phyloP scores from a whole-genome alignment of 495 filamentous ascomycete species.

The Venustampulla echinocandica region DNA sequence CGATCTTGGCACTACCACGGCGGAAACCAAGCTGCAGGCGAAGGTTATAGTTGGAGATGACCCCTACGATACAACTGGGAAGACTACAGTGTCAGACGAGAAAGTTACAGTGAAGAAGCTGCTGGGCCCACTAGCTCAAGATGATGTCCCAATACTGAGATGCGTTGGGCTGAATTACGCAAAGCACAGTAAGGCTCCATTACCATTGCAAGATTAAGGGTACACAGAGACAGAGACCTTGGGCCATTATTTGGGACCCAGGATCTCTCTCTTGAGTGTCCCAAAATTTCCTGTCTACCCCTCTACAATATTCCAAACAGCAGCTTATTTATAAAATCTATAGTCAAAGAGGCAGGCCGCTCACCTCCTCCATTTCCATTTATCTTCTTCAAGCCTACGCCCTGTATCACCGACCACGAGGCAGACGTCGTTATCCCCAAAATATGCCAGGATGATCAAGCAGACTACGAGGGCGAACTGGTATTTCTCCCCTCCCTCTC shows the following conservation, averaged over 20 bases:
- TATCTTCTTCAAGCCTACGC: slow-evolving; percentile 43
- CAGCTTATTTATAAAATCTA: background rate
- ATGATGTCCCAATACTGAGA: slow-evolving; percentile 31
- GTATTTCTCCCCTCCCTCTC: slow-evolving; percentile 12
- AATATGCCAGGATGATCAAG: slow-evolving; percentile 40
- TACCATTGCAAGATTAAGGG: no score
- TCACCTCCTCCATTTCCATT: slow-evolving; percentile 39
- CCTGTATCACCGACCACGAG: slow-evolving; percentile 35
- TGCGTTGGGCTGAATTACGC: slow-evolving; percentile 35
- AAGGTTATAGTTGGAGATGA: slow-evolving; percentile 32
- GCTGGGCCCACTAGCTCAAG: slow-evolving; percentile 28
- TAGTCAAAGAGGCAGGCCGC: slow-evolving; percentile 42
- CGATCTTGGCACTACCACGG: slow-evolving; percentile 33
- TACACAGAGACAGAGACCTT: no score
- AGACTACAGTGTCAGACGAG: slow-evolving; percentile 26
- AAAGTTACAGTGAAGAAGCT: slow-evolving; percentile 29
- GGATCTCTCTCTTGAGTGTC: no score
- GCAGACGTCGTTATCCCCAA: slow-evolving; percentile 36
- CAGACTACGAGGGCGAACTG: slow-evolving; percentile 47
- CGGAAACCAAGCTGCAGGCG: slow-evolving; percentile 30
- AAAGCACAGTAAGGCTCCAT: slow-evolving; percentile 36
- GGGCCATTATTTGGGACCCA: no score
- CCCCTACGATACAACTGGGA: slow-evolving; percentile 32
- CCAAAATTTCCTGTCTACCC: no score
- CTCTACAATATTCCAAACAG: background rate